Evolutionary conservation across 257 asterid genomes (phyloP).

Genomic region (Capsicum pubescens): DNA sequence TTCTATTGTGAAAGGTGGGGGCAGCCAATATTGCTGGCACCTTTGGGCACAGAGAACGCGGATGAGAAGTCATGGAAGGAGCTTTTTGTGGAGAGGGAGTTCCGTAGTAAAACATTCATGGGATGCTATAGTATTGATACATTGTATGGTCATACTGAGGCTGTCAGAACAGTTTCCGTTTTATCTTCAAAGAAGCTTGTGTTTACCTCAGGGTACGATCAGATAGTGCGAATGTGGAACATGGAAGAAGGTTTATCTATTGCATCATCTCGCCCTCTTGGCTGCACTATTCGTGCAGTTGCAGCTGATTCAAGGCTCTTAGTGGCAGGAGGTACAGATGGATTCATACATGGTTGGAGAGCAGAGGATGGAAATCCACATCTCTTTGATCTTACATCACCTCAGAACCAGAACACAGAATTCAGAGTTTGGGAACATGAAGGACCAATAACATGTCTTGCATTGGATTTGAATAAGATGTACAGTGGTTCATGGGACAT

Average conservation of each 20-base stretch:
- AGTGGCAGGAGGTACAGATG: conserved; percentile 94
- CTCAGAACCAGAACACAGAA: conserved; percentile 59
- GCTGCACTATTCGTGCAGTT: conserved; percentile 94
- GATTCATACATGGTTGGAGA: conserved; percentile 95
- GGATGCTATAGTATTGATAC: conserved; percentile 81
- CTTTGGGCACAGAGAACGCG: conserved; percentile 48
- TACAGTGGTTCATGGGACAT: conserved; percentile 99
- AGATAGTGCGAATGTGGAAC: conserved; percentile 91
- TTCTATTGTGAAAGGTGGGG: conserved; percentile 97
- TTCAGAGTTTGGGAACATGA: conserved; percentile 91
- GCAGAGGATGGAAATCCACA: conserved; percentile 78
- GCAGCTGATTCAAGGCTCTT: conserved; percentile 83
- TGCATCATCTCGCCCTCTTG: conserved; percentile 81
- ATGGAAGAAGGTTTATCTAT: conserved; percentile 86
- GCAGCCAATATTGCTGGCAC: conserved; percentile 48
- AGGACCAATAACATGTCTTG: conserved; percentile 93
- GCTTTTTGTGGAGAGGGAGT: conserved; percentile 87
- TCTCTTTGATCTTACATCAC: conserved; percentile 70
- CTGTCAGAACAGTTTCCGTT: conserved; percentile 77
- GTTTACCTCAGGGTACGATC: conserved; percentile 95
- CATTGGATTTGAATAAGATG: conserved; percentile 72
- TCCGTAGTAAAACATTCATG: conserved; percentile 81
- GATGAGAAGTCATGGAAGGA: conserved; percentile 90
- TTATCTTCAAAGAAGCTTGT: conserved; percentile 80
- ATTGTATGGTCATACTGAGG: conserved; percentile 87